Base-by-base conservation (phyloP, 2,329 filamentous ascomycete genomes). In the Hymenoscyphus infarciens region DNA sequence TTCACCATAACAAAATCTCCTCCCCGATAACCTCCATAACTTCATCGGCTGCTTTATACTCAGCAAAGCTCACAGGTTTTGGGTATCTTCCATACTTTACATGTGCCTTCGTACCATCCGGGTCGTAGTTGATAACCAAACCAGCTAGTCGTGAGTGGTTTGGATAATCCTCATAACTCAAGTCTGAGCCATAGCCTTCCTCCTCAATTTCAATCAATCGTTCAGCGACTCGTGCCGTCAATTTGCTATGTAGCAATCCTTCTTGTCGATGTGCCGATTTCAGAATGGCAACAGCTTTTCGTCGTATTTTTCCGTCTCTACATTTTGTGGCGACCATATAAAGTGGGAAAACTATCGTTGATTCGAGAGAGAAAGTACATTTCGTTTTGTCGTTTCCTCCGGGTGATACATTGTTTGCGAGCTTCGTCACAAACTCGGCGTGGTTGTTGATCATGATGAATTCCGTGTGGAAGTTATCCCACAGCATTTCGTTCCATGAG, bases 291-390 rank as follows among this genome's bases (percentile, higher is more conserved):
- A 88, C 85, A 15, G 86, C 86, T 65, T 82, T 81, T 16, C 83
- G 78, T 16, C 86, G 81, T 39, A 82, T 78, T 1, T 75, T 66
- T 0, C 80, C 79, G 61, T 87, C 80, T 4, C 85, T 80, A 68
- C 85, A 88, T 68, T 87, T 87, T 10, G 83, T 86, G 10, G 83
- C 85, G 16, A 86, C 83, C 6, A 87, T 81, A 64, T 84, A 88
- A 1, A 89, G 77, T 0, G 84, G 83, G 7, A 84, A 82, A 3
- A 88, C 80, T 61, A 88, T 83, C 25, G 84, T 85, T 8, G 86
- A 73, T 56, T 87, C 84, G 25, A 85, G 81, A 54, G 83, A 84
- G 71, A 88, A 88, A 19, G 45, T 52, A 25, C n/a, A 11, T 52
- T 52, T n/a, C 22, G n/a, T 25, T 52, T 22, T 52, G 7, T n/a